Evolutionary conservation across 495 filamentous ascomycete genomes (phyloP), one percentile per base, ranked within the genome.

Genomic region (Neurospora intermedia): DNA sequence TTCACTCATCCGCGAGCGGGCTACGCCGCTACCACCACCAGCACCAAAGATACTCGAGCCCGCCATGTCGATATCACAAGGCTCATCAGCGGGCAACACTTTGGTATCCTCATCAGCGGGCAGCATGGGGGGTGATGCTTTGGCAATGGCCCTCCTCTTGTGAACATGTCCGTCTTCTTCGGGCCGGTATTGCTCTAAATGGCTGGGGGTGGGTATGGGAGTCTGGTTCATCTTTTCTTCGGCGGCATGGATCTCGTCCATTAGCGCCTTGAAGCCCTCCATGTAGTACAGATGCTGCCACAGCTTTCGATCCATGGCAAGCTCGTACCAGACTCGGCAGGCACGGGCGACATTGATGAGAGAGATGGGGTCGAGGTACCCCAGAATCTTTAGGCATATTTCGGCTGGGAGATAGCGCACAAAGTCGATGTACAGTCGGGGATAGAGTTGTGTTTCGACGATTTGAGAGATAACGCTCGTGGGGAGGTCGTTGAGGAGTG

Each of bases 351-450:
- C 91, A 72, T 88, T 89, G 71, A 98, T 83, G 48, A 99, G 86
- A 8, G 91, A 92, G 16, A 87, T 79, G 1, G 93, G 89, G 46
- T 93, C 90, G 41, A 99, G 88, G 78, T 93, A 97, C 41, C 91
- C 91, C 48, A 98, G 91, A 18, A 98, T 91, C 76, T 96, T 90
- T 71, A 94, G 90, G 69, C 92, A 94, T 72, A 98, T 89, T 79
- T 99, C 96, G 2, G 92, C 88, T 0, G 96, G 96, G 10, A 99
- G 88, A 77, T 92, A 89, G 73, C 88, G 82, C 41, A 97, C 88
- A 66, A 97, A 97, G 82, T 99, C 93, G 82, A 97, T 93, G 81
- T 98, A 94, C 35, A 97, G 90, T 7, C 93, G 88, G 9, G 91
- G 92, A 69, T 90, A 89, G 20, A 97, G 83, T 54, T 92, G 90